These are phyloP conservation scores for Hibiscus tridactylites DNA, from an alignment of 345 rosid genomes.

Conservation along the genomic window DNA sequence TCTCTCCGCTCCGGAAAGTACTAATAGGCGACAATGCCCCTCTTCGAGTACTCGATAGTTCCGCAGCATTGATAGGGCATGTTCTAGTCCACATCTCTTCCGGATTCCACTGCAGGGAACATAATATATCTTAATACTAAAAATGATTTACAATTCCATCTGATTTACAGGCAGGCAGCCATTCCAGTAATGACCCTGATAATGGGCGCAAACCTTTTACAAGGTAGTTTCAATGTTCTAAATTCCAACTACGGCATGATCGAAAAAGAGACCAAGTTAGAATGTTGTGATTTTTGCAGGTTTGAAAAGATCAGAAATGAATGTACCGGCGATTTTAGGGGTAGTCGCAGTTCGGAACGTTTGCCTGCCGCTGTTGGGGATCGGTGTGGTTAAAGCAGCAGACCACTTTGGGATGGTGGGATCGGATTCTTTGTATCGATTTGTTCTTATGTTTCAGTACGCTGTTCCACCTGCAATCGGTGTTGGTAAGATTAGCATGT, in stretches of 20 bases:
- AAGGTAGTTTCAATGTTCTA: constrained; percentile 14
- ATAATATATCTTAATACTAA: background rate
- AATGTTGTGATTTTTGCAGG: constrained; percentile 20
- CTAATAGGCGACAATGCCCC: constrained; percentile 32
- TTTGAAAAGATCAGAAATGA: constrained; percentile 28
- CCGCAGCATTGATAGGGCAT: constrained; percentile 33
- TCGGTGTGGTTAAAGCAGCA: constrained; percentile 25
- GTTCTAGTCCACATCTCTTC: background rate
- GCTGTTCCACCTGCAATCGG: constrained; percentile 49
- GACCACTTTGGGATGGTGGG: constrained; percentile 24
- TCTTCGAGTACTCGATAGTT: constrained; percentile 26
- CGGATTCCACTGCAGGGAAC: background rate
- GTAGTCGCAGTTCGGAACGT: constrained; percentile 29
- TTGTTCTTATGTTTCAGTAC: constrained; percentile 47
- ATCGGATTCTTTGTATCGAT: constrained; percentile 35
- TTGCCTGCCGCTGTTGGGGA: constrained; percentile 32
- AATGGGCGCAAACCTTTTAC: constrained; percentile 11
- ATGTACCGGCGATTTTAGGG: constrained; percentile 17
- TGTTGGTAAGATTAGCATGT: constrained; percentile 23
- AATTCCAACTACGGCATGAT: background rate
- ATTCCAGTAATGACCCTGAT: constrained; percentile 30
- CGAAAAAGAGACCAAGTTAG: too few relatives aligned
- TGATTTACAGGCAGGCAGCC: constrained; percentile 30
- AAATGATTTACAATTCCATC: background rate
- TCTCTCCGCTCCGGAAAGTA: constrained; percentile 22